A percentile compares a stretch with the other conserved stretches of the same genome.
Evolutionary conservation across 371 early-diverging fungal species (phyloP).

Genomic region (Dentiscutata heterogama): DNA sequence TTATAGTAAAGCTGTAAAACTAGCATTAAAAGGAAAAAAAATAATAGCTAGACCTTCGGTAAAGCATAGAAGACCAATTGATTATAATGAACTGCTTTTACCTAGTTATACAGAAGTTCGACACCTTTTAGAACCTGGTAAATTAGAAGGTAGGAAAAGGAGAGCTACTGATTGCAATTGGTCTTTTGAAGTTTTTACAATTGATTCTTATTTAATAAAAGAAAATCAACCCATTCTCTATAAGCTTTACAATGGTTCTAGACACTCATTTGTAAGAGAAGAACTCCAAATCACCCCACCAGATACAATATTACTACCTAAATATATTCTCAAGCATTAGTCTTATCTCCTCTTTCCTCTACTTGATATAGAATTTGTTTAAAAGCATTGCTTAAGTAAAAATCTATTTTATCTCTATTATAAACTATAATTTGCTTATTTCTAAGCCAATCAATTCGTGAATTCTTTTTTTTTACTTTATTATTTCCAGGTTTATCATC

Average conservation of each 20-base stretch:
- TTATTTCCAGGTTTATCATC: too few species aligned
- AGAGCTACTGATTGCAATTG: constrained; percentile 21
- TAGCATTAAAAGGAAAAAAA: constrained; percentile 35
- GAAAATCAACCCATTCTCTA: constrained; percentile 28
- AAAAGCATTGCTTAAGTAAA: too few species aligned
- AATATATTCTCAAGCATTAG: too few species aligned
- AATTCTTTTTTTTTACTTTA: too few species aligned
- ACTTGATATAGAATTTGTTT: too few species aligned
- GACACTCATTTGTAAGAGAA: too few species aligned
- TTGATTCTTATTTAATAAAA: constrained; percentile 13
- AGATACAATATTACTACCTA: too few species aligned
- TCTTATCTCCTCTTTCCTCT: too few species aligned
- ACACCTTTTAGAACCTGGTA: constrained; percentile 30
- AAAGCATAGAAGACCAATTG: constrained; percentile 25
- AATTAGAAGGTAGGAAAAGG: constrained; percentile 22
- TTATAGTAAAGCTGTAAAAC: constrained; percentile 34
- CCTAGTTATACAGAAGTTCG: neutral
- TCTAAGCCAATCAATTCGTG: too few species aligned
- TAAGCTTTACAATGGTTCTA: neutral
- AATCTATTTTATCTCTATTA: too few species aligned
- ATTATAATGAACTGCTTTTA: constrained; percentile 16
- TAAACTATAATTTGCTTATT: too few species aligned
- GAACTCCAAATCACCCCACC: too few species aligned
- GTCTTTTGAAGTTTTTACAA: constrained; percentile 24
- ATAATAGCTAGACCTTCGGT: constrained; percentile 27